Percentiles rank a stretch among this genome's conserved stretches.
phyloP scores from a whole-genome alignment of 108 stramenopile species.

The Aureococcus anophagefferens region DNA sequence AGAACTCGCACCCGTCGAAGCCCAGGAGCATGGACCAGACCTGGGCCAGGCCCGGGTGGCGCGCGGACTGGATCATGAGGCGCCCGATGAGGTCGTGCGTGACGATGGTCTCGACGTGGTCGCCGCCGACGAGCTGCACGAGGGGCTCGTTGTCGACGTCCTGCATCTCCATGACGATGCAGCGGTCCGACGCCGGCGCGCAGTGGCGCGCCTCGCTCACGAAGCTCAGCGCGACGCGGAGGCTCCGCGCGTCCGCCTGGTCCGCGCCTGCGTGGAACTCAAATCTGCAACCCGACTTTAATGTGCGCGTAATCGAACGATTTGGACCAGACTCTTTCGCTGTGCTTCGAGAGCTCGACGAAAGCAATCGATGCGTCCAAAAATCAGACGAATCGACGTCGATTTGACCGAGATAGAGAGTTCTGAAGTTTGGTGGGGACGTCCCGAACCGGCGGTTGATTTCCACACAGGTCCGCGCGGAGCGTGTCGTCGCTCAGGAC shows the following conservation, averaged over 20 bases:
- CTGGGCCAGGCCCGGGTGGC: conserved; percentile 38
- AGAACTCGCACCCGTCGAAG: conserved; percentile 43
- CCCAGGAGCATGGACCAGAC: conserved; percentile 39
- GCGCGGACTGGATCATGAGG: conserved; percentile 44
- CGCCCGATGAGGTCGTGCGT: conserved; percentile 46
- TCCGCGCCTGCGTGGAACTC: too few species aligned
- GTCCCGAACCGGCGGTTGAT: too few species aligned
- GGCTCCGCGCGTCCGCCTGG: conserved; percentile 33
- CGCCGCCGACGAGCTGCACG: conserved; percentile 30
- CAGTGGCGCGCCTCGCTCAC: conserved; percentile 4
- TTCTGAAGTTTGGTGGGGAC: too few species aligned
- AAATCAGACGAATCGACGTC: too few species aligned
- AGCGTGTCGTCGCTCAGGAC: conserved; percentile 21
- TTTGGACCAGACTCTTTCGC: too few species aligned
- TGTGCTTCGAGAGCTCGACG: too few species aligned
- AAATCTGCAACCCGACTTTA: too few species aligned
- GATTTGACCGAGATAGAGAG: too few species aligned
- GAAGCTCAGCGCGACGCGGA: conserved; percentile 38
- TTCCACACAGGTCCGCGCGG: too few species aligned
- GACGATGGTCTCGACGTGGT: conserved; percentile 39
- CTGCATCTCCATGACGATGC: conserved; percentile 39
- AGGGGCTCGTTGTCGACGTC: conserved; percentile 40
- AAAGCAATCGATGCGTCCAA: too few species aligned
- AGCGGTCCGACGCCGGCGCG: conserved; percentile 8
- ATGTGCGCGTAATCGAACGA: too few species aligned